phyloP scores from a whole-genome alignment of 805 yeast species.

The Candida alai region DNA sequence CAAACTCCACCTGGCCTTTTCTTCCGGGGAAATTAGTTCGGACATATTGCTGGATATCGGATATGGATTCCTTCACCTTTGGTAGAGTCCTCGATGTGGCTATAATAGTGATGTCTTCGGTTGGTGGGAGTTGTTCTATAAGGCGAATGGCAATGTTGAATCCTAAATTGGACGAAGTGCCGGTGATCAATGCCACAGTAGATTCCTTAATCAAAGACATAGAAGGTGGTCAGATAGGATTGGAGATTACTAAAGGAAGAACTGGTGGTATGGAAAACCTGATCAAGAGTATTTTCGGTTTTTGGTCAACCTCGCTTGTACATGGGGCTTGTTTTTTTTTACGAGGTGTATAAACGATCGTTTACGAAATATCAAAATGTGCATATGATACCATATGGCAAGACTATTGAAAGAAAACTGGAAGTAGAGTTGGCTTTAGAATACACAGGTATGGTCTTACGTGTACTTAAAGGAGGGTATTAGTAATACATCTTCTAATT shows the following conservation, averaged over 20 bases:
- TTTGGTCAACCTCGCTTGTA: background rate
- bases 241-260: no score
- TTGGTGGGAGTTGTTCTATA: constrained; percentile 53
- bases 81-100: constrained; percentile 90
- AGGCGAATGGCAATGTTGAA: constrained; percentile 79
- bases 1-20: constrained; percentile 68
- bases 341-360: no score
- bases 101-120: constrained; percentile 64
- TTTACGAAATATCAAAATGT: no score
- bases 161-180: constrained; percentile 67
- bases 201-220: constrained; percentile 17
- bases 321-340: background rate
- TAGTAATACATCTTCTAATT: no score
- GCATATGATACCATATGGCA: no score
- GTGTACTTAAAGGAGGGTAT: no score
- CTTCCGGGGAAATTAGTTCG: constrained; percentile 29
- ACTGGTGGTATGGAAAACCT: no score
- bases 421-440: no score
- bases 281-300: background rate
- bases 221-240: background rate
- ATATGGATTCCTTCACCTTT: constrained; percentile 73
- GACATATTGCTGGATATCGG: constrained; percentile 45
- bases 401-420: no score
- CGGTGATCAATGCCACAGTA: constrained; percentile 39
- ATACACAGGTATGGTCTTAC: no score